Base-by-base conservation (phyloP, 2,329 filamentous ascomycete species). In the Neoscytalidium dimidiatum region DNA sequence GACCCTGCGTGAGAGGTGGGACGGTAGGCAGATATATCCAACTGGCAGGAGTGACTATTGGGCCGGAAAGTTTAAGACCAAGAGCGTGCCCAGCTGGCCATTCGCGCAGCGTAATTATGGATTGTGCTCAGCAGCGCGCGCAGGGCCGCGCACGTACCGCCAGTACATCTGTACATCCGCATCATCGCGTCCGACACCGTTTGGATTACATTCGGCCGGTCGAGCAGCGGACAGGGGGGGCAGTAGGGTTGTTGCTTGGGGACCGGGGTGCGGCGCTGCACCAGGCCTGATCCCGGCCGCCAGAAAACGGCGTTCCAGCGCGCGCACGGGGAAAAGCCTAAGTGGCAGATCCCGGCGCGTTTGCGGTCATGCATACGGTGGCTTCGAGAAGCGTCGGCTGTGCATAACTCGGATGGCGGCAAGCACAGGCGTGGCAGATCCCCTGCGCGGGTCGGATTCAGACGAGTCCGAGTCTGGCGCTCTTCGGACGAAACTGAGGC, bases 381-480 rank as follows among this genome's bases (percentile, higher is more conserved):
- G 44, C 63, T 65, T 65, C 63, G 63, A 65, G 63, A 64, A 64
- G 62, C 62, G 62, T 64, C 62, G 51, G 51, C 43, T 62, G 61
- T 64, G 61, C 61, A 64, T 64, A 64, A 64, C 28, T 62, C 60
- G 60, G 60, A 57, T 41, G 52, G 52, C 52, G 52, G 52, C 52
- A 57, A 57, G 52, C 52, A 57, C 52, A 41, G 35, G 56, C 56
- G 38, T 44, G 56, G 56, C 41, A 31, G 56, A 60, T 60, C 56
- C 35, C 51, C 41, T 60, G 56, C 38, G 56, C 56, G 56, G 56
- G 56, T 60, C 56, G 56, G 56, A 46, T 60, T 60, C 56, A 60
- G 56, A 33, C 38, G 56, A 60, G 56, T 33, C 56, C 56, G 56
- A 60, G 56, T 21, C 28, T 31, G 23, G 35, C 53, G 56, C 56